Conservation (phyloP, 2,329 filamentous ascomycete species). For the Furcasterigmium sp. region DNA sequence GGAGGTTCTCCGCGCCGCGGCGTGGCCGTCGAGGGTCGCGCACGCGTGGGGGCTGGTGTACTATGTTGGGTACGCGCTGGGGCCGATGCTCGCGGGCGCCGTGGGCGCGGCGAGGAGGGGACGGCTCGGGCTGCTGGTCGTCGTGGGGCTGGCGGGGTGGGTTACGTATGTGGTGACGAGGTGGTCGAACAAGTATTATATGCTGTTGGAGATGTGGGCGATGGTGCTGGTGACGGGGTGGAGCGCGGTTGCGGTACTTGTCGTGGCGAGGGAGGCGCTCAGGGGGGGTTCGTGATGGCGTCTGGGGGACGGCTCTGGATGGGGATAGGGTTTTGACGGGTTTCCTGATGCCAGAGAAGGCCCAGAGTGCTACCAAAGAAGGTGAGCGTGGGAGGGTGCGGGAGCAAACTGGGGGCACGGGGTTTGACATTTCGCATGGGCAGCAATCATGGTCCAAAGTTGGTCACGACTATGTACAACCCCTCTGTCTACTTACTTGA, state of each 20-base stretch:
- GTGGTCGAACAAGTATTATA: conserved; percentile 30
- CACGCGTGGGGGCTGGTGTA: neutral
- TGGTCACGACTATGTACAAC: no score
- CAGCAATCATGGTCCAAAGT: no score
- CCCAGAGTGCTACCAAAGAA: no score
- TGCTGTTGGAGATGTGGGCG: conserved; percentile 30
- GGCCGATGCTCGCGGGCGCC: conserved; percentile 1
- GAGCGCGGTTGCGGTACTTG: conserved; percentile 5
- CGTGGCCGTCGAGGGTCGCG: neutral
- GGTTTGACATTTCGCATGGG: no score
- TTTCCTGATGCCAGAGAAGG: no score
- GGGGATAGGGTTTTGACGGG: no score
- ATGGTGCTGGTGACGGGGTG: conserved; percentile 22
- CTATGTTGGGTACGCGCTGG: neutral
- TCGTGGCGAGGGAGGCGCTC: neutral
- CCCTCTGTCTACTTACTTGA: no score
- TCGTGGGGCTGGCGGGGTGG: conserved; percentile 14
- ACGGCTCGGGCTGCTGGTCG: conserved; percentile 4
- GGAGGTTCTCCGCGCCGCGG: neutral
- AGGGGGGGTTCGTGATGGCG: no score
- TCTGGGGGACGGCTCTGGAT: no score
- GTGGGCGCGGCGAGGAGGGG: neutral
- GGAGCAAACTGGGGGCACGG: no score
- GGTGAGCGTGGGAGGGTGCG: no score
- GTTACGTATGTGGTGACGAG: conserved; percentile 16